phyloP scores from a whole-genome alignment of 176 grass and related monocot genomes.

The Oryza brachyantha region DNA sequence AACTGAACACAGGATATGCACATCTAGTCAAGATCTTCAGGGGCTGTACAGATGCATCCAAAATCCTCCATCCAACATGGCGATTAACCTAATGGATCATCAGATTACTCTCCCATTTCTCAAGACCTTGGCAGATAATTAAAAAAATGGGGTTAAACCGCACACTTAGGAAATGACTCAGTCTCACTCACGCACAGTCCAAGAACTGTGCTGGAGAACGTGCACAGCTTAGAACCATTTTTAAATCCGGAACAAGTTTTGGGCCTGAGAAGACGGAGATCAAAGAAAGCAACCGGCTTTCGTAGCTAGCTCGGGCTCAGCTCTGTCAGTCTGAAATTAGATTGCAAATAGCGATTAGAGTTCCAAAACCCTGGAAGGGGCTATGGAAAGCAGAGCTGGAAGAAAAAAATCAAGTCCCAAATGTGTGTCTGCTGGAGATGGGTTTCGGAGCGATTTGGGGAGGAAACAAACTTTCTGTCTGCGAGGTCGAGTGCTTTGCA shows the following conservation, averaged over 20 bases:
- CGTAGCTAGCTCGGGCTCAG: neutral
- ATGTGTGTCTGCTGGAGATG: neutral
- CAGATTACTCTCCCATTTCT: slow-evolving; percentile 6
- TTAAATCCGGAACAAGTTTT: neutral
- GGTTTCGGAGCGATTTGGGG: slow-evolving; percentile 46
- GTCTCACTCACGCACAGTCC: slow-evolving; percentile 16
- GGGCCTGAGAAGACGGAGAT: neutral
- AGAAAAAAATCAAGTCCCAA: neutral
- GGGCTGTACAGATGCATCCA: slow-evolving; percentile 19
- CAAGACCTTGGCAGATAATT: slow-evolving; percentile 2
- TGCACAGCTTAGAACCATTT: slow-evolving; percentile 10
- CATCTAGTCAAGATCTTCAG: slow-evolving; percentile 16
- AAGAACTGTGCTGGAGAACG: neutral
- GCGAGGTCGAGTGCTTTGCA: slow-evolving; percentile 2
- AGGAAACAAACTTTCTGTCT: slow-evolving; percentile 43
- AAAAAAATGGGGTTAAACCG: slow-evolving; percentile 8
- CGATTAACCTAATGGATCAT: neutral
- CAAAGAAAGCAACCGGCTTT: neutral
- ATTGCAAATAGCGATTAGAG: slow-evolving; percentile 32
- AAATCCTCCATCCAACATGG: slow-evolving; percentile 10
- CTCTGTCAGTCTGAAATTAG: neutral
- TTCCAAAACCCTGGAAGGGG: slow-evolving; percentile 49
- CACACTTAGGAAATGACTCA: slow-evolving; percentile 36
- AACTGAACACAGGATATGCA: neutral
- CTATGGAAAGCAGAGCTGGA: slow-evolving; percentile 34